Percentiles rank a stretch among this genome's conserved stretches.
phyloP scores from a whole-genome alignment of 345 rosid species.

The Corchorus capsularis region DNA sequence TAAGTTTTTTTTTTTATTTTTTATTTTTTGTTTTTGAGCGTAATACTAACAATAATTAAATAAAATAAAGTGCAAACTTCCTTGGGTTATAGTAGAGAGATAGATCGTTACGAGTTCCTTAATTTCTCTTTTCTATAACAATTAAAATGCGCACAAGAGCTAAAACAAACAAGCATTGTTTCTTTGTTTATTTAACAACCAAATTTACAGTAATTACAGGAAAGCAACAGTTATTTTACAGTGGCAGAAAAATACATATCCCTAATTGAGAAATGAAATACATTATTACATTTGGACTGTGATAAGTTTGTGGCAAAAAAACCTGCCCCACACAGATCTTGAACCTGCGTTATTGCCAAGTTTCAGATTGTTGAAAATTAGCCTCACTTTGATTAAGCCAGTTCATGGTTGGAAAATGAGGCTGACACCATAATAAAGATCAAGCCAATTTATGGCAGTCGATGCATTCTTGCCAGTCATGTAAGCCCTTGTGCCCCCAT shows the following conservation, averaged over 20 bases:
- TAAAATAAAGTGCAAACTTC: too few species aligned
- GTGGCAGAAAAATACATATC: not conserved
- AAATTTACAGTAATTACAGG: not conserved
- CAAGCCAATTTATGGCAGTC: not conserved
- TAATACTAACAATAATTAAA: too few species aligned
- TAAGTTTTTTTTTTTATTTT: too few species aligned
- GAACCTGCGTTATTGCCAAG: too few species aligned
- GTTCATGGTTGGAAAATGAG: not conserved
- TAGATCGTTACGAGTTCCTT: not conserved
- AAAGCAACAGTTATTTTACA: not conserved
- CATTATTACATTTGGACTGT: not conserved
- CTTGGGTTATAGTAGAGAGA: too few species aligned
- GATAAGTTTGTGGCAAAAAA: not conserved
- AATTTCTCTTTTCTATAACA: conserved; percentile 54
- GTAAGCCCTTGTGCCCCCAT: not conserved
- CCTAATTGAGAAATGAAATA: conserved; percentile 1
- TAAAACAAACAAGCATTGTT: conserved; percentile 23
- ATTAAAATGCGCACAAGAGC: conserved; percentile 58
- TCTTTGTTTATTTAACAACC: not conserved
- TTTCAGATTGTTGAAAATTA: not conserved
- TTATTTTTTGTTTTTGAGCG: too few species aligned
- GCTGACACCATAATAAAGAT: not conserved
- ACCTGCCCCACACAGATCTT: not conserved
- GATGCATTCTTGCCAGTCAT: not conserved
- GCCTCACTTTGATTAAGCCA: not conserved